Evolutionary conservation across 768 basidiomycete genomes (phyloP).

Genomic region (Pleurotus cornucopiae): DNA sequence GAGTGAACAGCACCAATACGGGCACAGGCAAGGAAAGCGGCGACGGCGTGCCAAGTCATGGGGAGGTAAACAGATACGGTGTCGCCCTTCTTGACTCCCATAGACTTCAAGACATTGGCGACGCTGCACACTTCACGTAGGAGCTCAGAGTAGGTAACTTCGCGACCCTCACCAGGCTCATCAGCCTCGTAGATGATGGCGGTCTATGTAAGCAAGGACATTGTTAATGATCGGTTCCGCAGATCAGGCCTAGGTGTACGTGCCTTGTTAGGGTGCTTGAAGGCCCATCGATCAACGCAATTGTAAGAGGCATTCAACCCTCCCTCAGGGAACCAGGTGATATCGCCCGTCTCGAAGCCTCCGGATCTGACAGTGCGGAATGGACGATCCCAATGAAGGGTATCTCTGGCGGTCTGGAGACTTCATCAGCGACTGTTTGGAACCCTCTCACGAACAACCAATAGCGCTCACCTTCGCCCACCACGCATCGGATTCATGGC

Average conservation of each 20-base stretch:
- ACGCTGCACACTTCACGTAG: slow-evolving; percentile 84
- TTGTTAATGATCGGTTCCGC: neutral
- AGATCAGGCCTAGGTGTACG: neutral
- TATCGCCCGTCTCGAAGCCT: slow-evolving; percentile 78
- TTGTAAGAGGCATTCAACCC: slow-evolving; percentile 93
- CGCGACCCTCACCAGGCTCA: slow-evolving; percentile 76
- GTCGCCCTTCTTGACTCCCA: slow-evolving; percentile 94
- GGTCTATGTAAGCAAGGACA: slow-evolving; percentile 39
- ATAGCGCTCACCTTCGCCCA: slow-evolving; percentile 69
- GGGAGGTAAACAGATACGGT: slow-evolving; percentile 91
- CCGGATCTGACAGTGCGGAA: slow-evolving; percentile 87
- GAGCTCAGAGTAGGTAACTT: slow-evolving; percentile 80
- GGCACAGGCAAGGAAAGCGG: slow-evolving; percentile 96
- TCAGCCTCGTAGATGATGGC: slow-evolving; percentile 99
- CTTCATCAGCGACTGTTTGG: too few relatives aligned
- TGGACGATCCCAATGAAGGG: slow-evolving; percentile 82
- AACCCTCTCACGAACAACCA: too few relatives aligned
- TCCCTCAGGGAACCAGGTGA: slow-evolving; percentile 96
- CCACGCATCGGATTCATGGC: slow-evolving; percentile 77
- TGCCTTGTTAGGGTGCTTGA: slow-evolving; percentile 80
- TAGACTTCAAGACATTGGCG: slow-evolving; percentile 86
- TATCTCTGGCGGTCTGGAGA: slow-evolving; percentile 62
- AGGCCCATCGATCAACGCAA: slow-evolving; percentile 96
- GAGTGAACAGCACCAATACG: slow-evolving; percentile 96
- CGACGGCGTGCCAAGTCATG: slow-evolving; percentile 94